Conservation (phyloP, 2,329 filamentous ascomycete genomes). For the Penicillium nordicum region DNA sequence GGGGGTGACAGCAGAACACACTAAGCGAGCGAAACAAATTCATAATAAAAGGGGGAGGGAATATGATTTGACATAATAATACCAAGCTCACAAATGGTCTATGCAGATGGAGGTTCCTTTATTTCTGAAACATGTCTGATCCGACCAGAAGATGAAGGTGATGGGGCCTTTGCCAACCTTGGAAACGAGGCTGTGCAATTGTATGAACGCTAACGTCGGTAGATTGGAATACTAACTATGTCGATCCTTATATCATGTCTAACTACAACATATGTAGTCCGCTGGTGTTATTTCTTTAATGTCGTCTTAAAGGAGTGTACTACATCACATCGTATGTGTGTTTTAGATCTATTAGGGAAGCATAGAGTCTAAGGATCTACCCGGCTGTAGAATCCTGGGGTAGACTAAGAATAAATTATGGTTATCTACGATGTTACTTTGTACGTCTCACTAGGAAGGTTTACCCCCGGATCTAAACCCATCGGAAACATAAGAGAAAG, state of each 20-base stretch:
- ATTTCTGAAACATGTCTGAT: slow-evolving; percentile 9
- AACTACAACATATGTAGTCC: background rate
- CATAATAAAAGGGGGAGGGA: background rate
- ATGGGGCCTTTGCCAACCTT: background rate
- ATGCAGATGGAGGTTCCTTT: background rate
- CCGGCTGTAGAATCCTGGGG: background rate
- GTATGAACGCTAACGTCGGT: slow-evolving; percentile 3
- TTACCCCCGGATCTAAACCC: background rate
- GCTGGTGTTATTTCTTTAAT: background rate
- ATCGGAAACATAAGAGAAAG: background rate
- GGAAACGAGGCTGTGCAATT: slow-evolving; percentile 16
- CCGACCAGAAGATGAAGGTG: background rate
- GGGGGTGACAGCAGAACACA: background rate
- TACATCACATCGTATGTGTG: background rate
- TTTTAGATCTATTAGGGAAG: background rate
- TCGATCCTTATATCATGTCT: slow-evolving; percentile 6
- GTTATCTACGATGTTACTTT: background rate
- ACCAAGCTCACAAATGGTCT: background rate
- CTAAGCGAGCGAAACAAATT: background rate
- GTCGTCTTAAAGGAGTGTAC: background rate
- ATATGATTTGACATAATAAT: background rate
- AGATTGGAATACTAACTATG: slow-evolving; percentile 1
- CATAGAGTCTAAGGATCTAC: background rate
- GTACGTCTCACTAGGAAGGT: background rate
- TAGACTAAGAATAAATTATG: background rate